Evolutionary conservation across 768 basidiomycete species (phyloP).

Genomic region (Naganishia friedmannii): DNA sequence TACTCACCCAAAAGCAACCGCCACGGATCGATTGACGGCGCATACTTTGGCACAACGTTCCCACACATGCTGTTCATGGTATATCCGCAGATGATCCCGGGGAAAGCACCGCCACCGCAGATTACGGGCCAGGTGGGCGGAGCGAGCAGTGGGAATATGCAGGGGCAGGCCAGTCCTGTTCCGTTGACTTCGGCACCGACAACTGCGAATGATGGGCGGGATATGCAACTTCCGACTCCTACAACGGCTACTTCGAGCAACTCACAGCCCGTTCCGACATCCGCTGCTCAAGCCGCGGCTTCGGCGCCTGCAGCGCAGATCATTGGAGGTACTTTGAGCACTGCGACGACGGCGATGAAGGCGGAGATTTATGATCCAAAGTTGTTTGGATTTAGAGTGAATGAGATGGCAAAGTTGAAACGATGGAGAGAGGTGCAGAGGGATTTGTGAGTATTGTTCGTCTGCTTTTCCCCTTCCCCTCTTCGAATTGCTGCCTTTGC

Average conservation of each 20-base stretch:
- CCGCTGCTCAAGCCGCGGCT: background rate
- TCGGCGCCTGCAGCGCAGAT: conserved; percentile 7
- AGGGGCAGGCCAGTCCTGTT: conserved; percentile 11
- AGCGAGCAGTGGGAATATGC: conserved; percentile 31
- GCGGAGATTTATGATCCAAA: conserved; percentile 87
- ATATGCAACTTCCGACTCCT: background rate
- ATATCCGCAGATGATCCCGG: conserved; percentile 86
- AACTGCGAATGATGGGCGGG: too few species aligned
- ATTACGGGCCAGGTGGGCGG: conserved; percentile 32
- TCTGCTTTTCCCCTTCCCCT: background rate
- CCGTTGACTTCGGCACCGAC: background rate
- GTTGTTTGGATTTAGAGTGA: conserved; percentile 94
- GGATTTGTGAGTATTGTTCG: conserved; percentile 65
- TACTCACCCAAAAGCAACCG: conserved; percentile 96
- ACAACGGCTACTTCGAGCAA: conserved; percentile 6
- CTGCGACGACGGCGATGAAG: conserved; percentile 77
- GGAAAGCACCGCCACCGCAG: conserved; percentile 59
- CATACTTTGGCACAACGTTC: conserved; percentile 97
- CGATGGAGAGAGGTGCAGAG: conserved; percentile 93
- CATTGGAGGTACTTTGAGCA: conserved; percentile 65
- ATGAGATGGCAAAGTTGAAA: conserved; percentile 88
- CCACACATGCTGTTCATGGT: conserved; percentile 96
- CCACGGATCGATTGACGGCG: conserved; percentile 96
- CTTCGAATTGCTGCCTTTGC: too few species aligned
- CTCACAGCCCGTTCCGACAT: conserved; percentile 8